Evolutionary conservation across 495 filamentous ascomycete genomes (phyloP).

Genomic region (Tuber aestivum): DNA sequence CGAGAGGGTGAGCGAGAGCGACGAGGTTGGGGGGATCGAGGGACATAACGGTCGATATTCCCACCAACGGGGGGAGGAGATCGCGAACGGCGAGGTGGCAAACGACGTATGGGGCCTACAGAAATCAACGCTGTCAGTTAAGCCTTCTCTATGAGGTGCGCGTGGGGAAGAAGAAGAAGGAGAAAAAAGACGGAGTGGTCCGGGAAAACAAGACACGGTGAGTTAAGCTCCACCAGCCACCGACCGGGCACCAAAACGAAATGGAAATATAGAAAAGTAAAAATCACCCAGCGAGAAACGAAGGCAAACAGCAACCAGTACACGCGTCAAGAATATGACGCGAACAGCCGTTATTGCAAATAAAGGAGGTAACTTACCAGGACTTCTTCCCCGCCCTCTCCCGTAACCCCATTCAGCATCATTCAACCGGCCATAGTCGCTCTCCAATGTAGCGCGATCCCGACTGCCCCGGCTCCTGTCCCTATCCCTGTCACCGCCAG

Average conservation of each 20-base stretch:
- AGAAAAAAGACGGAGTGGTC: background rate
- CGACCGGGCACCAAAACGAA: background rate
- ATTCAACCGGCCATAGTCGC: conserved; percentile 34
- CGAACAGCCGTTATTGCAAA: background rate
- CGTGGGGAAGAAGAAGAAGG: background rate
- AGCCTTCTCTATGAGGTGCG: background rate
- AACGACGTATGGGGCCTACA: conserved; percentile 34
- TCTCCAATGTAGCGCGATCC: conserved; percentile 36
- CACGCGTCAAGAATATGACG: background rate
- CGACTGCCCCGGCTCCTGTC: conserved; percentile 40
- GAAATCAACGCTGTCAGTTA: conserved; percentile 17
- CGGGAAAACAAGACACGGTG: background rate
- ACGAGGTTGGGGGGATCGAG: conserved; percentile 38
- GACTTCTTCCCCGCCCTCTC: conserved; percentile 41
- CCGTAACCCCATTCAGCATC: conserved; percentile 36
- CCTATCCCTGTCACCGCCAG: conserved; percentile 33
- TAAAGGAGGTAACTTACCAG: conserved; percentile 26
- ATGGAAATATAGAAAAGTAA: conserved; percentile 6
- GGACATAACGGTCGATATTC: conserved; percentile 43
- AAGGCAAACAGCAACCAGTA: conserved; percentile 5
- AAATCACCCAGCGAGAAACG: conserved; percentile 6
- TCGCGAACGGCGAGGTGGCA: conserved; percentile 32
- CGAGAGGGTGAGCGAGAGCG: conserved; percentile 63
- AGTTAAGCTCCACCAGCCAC: background rate
- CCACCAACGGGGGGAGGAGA: conserved; percentile 32